Evolutionary conservation across 2,329 filamentous ascomycete genomes (phyloP).

Genomic region (Monosporascus ibericus): DNA sequence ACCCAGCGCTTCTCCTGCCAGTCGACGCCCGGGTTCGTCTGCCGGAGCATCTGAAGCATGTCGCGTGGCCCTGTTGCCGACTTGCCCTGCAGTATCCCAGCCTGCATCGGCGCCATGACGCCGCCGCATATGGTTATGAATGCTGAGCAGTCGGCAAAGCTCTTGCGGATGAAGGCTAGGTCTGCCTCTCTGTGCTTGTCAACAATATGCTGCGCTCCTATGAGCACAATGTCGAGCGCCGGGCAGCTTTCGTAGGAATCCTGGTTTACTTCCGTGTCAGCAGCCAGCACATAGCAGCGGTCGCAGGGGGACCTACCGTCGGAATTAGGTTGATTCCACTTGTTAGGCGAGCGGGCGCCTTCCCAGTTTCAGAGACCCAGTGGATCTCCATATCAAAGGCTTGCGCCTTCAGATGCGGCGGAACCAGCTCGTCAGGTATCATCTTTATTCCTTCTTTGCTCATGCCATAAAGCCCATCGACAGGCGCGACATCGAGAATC

Average conservation of each 20-base stretch:
- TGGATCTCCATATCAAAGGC: constrained; percentile 25
- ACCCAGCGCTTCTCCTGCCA: constrained; percentile 34
- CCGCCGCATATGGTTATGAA: constrained; percentile 36
- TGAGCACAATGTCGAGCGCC: constrained; percentile 33
- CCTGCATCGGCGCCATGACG: constrained; percentile 22
- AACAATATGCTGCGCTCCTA: constrained; percentile 27
- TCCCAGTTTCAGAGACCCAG: constrained; percentile 27
- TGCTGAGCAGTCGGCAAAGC: constrained; percentile 27
- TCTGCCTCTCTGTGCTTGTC: constrained; percentile 28
- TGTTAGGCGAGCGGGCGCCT: constrained; percentile 14
- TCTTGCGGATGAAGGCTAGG: constrained; percentile 29
- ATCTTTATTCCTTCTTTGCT: constrained; percentile 11
- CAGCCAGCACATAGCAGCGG: background rate
- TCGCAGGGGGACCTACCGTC: constrained; percentile 17
- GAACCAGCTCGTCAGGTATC: constrained; percentile 10
- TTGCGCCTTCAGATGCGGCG: constrained; percentile 11
- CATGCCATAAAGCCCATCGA: constrained; percentile 22
- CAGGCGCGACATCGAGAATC: constrained; percentile 28
- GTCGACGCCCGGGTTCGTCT: constrained; percentile 21
- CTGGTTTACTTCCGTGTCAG: constrained; percentile 12
- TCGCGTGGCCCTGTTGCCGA: constrained; percentile 30
- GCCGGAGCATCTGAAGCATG: constrained; percentile 20
- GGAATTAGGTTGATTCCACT: constrained; percentile 22
- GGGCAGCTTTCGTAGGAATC: constrained; percentile 34
- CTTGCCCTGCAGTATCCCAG: constrained; percentile 31